Evolutionary conservation across 1,284 basidiomycete species (phyloP).

Genomic region (Entoloma clypeatum): DNA sequence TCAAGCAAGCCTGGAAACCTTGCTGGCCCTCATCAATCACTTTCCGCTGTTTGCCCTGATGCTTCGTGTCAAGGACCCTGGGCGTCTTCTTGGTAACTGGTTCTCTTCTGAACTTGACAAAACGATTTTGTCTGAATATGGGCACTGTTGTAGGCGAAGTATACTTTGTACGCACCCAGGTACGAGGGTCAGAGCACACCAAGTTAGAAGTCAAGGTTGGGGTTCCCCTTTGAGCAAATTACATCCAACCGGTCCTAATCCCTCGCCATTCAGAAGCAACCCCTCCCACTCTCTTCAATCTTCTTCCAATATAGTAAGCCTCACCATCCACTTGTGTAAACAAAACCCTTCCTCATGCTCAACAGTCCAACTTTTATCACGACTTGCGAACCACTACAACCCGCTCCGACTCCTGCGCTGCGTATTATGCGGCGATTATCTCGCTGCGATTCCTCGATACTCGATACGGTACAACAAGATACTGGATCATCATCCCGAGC

Average conservation of each 20-base stretch:
- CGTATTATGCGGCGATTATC: conserved; percentile 38
- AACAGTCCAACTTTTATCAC: conserved; percentile 43
- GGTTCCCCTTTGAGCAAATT: background rate
- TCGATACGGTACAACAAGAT: conserved; percentile 39
- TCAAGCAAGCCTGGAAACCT: conserved; percentile 60
- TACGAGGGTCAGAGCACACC: conserved; percentile 3
- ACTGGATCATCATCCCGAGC: conserved; percentile 15
- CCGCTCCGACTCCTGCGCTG: conserved; percentile 42
- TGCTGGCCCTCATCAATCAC: conserved; percentile 79
- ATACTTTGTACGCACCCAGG: conserved; percentile 24
- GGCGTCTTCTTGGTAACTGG: conserved; percentile 74
- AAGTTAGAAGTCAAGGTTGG: conserved; percentile 14
- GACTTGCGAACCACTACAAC: conserved; percentile 45
- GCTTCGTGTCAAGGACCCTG: conserved; percentile 83
- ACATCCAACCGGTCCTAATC: background rate
- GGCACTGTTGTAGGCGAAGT: conserved; percentile 30
- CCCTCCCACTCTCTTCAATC: conserved; percentile 39
- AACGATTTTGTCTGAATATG: background rate
- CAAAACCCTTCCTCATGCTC: background rate
- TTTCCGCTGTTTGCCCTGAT: conserved; percentile 90
- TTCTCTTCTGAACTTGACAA: background rate
- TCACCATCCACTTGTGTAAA: background rate
- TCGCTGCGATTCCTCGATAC: conserved; percentile 42
- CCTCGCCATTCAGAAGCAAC: conserved; percentile 35
- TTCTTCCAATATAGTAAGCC: conserved; percentile 47